A percentile compares a stretch with the other conserved stretches of the same genome.
These are phyloP conservation scores for Umbelopsis sp. DNA, from an alignment of 371 early-diverging fungal species.

Conservation along the genomic window DNA sequence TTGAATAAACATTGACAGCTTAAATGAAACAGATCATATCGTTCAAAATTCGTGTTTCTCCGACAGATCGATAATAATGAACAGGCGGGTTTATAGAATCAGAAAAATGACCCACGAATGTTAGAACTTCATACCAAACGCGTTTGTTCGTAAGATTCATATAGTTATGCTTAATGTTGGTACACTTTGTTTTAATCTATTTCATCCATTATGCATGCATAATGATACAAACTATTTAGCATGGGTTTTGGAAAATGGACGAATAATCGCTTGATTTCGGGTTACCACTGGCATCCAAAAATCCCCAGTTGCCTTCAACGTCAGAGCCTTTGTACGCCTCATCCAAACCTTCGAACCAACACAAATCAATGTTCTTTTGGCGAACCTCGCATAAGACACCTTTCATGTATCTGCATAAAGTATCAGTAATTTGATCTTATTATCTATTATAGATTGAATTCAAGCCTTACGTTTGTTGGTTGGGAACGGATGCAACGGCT, in stretches of 20 bases:
- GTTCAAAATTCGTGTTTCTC: too few relatives aligned
- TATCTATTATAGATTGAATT: too few relatives aligned
- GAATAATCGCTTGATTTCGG: constrained; percentile 23
- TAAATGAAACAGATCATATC: too few relatives aligned
- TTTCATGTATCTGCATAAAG: constrained; percentile 27
- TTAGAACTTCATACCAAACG: too few relatives aligned
- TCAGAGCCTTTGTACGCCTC: constrained; percentile 60
- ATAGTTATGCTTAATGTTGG: too few relatives aligned
- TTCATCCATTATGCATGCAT: too few relatives aligned
- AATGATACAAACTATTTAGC: not conserved
- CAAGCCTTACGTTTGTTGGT: constrained; percentile 44
- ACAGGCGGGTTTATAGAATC: too few relatives aligned
- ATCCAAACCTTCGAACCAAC: constrained; percentile 67
- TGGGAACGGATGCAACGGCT: constrained; percentile 53
- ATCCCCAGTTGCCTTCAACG: constrained; percentile 65
- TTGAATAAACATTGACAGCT: too few relatives aligned
- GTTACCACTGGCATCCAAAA: constrained; percentile 35
- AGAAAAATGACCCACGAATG: too few relatives aligned
- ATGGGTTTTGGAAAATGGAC: not conserved
- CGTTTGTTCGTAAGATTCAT: too few relatives aligned
- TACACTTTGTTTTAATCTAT: too few relatives aligned
- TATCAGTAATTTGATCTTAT: not conserved
- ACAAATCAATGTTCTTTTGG: constrained; percentile 49
- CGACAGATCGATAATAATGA: too few relatives aligned
- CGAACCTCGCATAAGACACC: constrained; percentile 51